Conservation (phyloP, 352 stramenopile genomes). For the Phytophthora quininea region DNA sequence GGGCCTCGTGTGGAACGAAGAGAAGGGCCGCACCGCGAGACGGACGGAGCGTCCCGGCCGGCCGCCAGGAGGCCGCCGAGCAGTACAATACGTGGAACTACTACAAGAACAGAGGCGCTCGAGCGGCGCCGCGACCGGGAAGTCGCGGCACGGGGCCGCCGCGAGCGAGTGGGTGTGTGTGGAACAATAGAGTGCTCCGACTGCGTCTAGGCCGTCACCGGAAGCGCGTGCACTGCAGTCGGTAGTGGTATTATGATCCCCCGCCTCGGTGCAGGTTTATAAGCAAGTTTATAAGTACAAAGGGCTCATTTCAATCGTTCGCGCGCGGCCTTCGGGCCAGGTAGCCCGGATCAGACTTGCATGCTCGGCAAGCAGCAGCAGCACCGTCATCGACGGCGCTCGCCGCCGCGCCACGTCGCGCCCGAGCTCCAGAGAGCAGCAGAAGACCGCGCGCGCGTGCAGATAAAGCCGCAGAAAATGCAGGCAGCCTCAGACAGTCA, state of each 20-base stretch:
- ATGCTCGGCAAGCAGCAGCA: background rate
- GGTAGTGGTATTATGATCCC: slow-evolving; percentile 48
- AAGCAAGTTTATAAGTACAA: slow-evolving; percentile 59
- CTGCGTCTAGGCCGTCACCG: slow-evolving; percentile 39
- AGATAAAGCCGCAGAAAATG: slow-evolving; percentile 40
- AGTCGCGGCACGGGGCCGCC: slow-evolving; percentile 18
- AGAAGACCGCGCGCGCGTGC: slow-evolving; percentile 42
- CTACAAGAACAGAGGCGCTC: slow-evolving; percentile 38
- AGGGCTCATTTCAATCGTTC: slow-evolving; percentile 41
- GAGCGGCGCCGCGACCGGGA: slow-evolving; percentile 36
- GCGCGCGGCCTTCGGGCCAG: slow-evolving; percentile 10
- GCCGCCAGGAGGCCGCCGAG: slow-evolving; percentile 32
- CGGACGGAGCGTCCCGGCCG: slow-evolving; percentile 13
- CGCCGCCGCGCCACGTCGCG: background rate
- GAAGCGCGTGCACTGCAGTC: slow-evolving; percentile 49
- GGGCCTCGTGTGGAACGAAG: slow-evolving; percentile 46
- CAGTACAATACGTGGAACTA: slow-evolving; percentile 56
- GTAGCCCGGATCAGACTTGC: slow-evolving; percentile 1
- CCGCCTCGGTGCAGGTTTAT: slow-evolving; percentile 47
- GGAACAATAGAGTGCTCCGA: slow-evolving; percentile 45
- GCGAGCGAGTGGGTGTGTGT: slow-evolving; percentile 37
- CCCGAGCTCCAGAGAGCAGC: background rate
- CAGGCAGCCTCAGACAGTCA: slow-evolving; percentile 35
- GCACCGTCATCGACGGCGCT: background rate
- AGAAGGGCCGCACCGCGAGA: slow-evolving; percentile 45